phyloP scores from a whole-genome alignment of 257 asterid species.

The Penstemon davidsonii region DNA sequence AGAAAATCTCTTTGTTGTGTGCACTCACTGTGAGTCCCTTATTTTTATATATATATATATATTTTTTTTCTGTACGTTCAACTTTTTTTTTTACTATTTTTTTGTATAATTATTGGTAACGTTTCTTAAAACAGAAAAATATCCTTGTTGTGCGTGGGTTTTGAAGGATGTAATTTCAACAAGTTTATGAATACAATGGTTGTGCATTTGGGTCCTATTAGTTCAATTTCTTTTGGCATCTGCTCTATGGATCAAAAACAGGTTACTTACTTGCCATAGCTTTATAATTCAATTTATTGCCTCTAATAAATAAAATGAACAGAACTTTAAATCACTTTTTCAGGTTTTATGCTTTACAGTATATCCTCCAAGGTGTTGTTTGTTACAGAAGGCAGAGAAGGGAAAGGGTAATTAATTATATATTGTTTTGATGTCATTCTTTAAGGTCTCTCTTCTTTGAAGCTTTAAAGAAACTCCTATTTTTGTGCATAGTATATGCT shows the following conservation, averaged over 20 bases:
- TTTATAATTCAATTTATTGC: neutral
- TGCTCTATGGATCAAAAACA: slow-evolving; percentile 14
- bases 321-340: slow-evolving; percentile 1
- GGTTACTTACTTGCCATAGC: slow-evolving; percentile 10
- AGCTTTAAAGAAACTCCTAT: neutral
- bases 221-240: slow-evolving; percentile 8
- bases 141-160: too few species aligned
- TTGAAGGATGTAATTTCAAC: neutral
- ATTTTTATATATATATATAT: too few species aligned
- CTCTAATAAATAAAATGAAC: neutral
- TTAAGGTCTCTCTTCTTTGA: neutral
- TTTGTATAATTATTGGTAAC: neutral
- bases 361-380: slow-evolving; percentile 23
- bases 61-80: neutral
- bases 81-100: neutral
- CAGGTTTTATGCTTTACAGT: slow-evolving; percentile 23
- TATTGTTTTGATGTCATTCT: neutral
- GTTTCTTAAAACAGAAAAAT: too few species aligned
- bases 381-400: slow-evolving; percentile 37
- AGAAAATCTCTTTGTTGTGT: too few species aligned
- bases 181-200: neutral
- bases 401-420: slow-evolving; percentile 26
- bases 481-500: slow-evolving; percentile 32
- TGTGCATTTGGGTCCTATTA: neutral
- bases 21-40: too few species aligned